Base-by-base conservation (phyloP, 73 alveolate genomes). In the Paramecium caudatum region DNA sequence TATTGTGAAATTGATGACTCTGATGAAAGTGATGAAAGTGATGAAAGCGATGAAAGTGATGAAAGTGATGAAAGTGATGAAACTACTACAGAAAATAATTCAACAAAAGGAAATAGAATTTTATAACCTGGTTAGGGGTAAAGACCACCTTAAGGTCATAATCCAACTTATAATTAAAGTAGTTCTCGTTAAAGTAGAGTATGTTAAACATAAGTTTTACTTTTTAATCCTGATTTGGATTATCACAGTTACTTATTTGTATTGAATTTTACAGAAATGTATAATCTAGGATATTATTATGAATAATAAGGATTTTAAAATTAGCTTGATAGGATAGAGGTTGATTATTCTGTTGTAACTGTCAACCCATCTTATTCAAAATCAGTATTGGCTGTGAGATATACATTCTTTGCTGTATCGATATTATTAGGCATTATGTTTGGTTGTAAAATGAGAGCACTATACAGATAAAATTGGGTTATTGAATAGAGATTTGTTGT, bases 401-500 rank as follows among this genome's bases (percentile, higher is more conserved):
- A 55, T 55, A 23, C 80, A 0, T 55, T 55, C 30, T 55, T 55
- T 55, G 80, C 17, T 27, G 7, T 55, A 27, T 55, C 80, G 12
- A 0, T 55, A 55, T 10, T 55, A 3, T 10, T 43, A 9, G 13
- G 23, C 3, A 43, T 23, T 10, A 16, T 55, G 7, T 55, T 55
- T 55, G 80, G 25, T 30, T 23, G 1, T 0, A 65, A 43, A 65
- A 33, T 65, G 13, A 32, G n/a, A 9, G 0, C 10, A 65, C 39
- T 65, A n/a, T 5, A 27, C 15, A 1, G 32, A 13, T 3, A 3
- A 32, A 30, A 65, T 32, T 65, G 50, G 83, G 83, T 32, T 0
- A 65, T 65, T 33, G 83, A 65, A 9, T 12, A 65, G 34, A 33
- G 34, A 16, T 65, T 65, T 65, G 83, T 65, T 0, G 2, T 33